Percentiles rank a stretch among this genome's conserved stretches.
Evolutionary conservation across 257 asterid species (phyloP).

Genomic region (Ocimum tenuiflorum): DNA sequence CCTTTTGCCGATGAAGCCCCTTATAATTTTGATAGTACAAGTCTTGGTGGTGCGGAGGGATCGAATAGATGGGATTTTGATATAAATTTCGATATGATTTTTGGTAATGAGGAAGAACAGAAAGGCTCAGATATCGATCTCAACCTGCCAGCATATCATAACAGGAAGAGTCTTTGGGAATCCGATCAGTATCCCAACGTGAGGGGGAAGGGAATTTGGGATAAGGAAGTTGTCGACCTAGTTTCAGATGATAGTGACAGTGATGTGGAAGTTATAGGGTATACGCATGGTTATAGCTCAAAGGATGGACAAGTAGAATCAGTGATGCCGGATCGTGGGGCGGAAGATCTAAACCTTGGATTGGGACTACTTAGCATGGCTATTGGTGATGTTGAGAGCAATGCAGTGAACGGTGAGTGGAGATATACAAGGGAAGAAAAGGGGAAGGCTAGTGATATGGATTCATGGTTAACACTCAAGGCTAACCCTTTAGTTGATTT

Average conservation of each 20-base stretch:
- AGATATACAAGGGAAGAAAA: slow-evolving; percentile 46
- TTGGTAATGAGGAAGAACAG: slow-evolving; percentile 22
- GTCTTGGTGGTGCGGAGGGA: slow-evolving; percentile 13
- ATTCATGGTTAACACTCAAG: slow-evolving; percentile 44
- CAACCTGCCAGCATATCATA: slow-evolving; percentile 25
- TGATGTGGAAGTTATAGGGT: slow-evolving; percentile 38
- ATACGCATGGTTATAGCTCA: slow-evolving; percentile 19
- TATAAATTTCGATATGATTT: slow-evolving; percentile 21
- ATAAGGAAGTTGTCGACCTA: slow-evolving; percentile 31
- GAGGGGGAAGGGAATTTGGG: not conserved
- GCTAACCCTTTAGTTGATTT: slow-evolving; percentile 16
- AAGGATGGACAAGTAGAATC: slow-evolving; percentile 25
- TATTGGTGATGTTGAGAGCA: slow-evolving; percentile 29
- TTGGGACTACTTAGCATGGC: slow-evolving; percentile 22
- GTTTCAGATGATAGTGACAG: slow-evolving; percentile 45
- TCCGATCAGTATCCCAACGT: not conserved
- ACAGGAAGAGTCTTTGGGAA: slow-evolving; percentile 5
- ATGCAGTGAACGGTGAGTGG: slow-evolving; percentile 20
- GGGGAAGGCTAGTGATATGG: slow-evolving; percentile 36
- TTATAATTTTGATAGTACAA: slow-evolving; percentile 12
- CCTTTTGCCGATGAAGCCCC: slow-evolving; percentile 18
- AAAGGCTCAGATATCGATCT: slow-evolving; percentile 34
- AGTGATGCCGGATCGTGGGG: not conserved
- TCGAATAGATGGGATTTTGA: slow-evolving; percentile 21
- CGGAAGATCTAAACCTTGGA: slow-evolving; percentile 27